Percentiles rank a stretch among this genome's conserved stretches.
phyloP scores from a whole-genome alignment of 495 filamentous ascomycete genomes.

The Aspergillus leporis region DNA sequence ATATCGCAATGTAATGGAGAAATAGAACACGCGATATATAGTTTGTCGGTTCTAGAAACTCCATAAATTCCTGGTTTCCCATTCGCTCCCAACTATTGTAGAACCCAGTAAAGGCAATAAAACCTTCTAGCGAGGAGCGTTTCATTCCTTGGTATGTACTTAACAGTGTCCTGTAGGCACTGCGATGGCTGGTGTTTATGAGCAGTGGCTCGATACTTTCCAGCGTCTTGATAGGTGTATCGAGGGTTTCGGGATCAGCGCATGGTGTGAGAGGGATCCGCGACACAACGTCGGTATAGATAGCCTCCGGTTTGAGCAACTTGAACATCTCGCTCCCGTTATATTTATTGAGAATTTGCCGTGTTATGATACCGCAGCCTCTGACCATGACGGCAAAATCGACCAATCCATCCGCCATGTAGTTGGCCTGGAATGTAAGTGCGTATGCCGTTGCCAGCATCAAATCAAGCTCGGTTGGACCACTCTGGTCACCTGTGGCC shows the following conservation, averaged over 20 bases:
- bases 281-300: constrained; percentile 25
- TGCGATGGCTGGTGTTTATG: constrained; percentile 7
- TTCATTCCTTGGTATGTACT: constrained; percentile 19
- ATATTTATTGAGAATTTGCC: constrained; percentile 41
- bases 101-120: constrained; percentile 30
- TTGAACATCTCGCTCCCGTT: constrained; percentile 41
- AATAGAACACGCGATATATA: constrained; percentile 51
- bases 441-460: constrained; percentile 60
- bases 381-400: constrained; percentile 66
- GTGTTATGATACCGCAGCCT: constrained; percentile 55
- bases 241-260: constrained; percentile 33
- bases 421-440: constrained; percentile 59
- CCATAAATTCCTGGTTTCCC: constrained; percentile 53
- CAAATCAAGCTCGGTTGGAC: constrained; percentile 41
- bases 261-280: constrained; percentile 33
- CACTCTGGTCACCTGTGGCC: constrained; percentile 28
- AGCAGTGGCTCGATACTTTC: constrained; percentile 8
- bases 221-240: neutral
- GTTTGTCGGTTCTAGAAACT: constrained; percentile 51
- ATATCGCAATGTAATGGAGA: constrained; percentile 59
- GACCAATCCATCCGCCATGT: constrained; percentile 58
- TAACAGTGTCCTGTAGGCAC: constrained; percentile 22
- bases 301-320: constrained; percentile 43
- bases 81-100: constrained; percentile 44
- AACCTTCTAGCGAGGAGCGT: constrained; percentile 31